These are phyloP conservation scores for Microstroma glucosiphilum DNA, from an alignment of 1,284 basidiomycete species.

Conservation along the genomic window DNA sequence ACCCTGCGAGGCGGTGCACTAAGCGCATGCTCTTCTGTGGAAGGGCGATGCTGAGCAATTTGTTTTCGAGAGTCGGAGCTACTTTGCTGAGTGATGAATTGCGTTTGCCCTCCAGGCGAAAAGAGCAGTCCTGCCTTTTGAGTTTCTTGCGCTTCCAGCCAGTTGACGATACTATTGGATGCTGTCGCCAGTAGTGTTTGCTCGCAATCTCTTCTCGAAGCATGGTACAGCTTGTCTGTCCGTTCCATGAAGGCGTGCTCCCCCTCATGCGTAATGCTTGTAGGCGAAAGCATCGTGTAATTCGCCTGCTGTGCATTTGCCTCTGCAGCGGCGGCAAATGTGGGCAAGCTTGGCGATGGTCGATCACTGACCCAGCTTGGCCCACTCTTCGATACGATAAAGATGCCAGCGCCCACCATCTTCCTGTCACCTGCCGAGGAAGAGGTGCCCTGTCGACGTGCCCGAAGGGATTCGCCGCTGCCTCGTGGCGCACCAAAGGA, in stretches of 20 bases:
- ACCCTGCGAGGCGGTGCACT: background rate
- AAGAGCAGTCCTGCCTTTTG: background rate
- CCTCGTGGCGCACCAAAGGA: no score
- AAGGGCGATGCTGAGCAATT: background rate
- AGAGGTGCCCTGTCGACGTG: no score
- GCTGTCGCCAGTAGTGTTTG: background rate
- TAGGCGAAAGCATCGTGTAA: background rate
- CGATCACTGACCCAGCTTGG: background rate
- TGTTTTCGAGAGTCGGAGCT: background rate
- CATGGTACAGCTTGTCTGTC: background rate
- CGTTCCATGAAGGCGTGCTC: background rate
- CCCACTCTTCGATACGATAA: background rate
- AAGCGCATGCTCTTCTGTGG: background rate
- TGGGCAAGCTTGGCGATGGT: no score
- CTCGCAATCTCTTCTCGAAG: background rate
- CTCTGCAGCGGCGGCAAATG: background rate
- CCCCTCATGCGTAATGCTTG: background rate
- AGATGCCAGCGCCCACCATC: background rate
- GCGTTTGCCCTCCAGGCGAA: background rate
- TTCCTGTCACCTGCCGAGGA: no score
- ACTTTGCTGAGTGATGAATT: background rate
- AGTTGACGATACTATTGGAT: background rate
- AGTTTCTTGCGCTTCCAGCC: background rate
- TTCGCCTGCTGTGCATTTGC: background rate
- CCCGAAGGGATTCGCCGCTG: no score